Conservation (phyloP, 495 filamentous ascomycete genomes). For the Corynascus novoguineensis region DNA sequence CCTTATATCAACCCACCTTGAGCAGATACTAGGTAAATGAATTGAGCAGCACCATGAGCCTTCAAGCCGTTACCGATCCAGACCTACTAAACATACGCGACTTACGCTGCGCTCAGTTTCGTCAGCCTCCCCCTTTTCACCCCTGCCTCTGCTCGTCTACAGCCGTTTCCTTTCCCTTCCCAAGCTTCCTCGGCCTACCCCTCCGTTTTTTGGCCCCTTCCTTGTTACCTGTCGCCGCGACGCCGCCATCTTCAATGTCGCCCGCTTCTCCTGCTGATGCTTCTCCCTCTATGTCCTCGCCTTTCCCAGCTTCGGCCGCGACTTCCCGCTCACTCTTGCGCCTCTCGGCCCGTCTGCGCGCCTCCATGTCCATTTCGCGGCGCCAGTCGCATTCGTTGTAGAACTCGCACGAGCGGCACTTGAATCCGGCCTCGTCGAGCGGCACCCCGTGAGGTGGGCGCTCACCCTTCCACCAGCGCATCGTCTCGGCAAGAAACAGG, state of each 20-base stretch:
- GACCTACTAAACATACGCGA: neutral
- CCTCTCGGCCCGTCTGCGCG: slow-evolving; percentile 11
- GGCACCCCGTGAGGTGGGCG: slow-evolving; percentile 69
- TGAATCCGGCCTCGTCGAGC: slow-evolving; percentile 78
- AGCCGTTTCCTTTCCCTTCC: neutral
- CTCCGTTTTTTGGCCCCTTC: neutral
- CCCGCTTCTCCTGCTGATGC: neutral
- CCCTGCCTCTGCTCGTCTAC: neutral
- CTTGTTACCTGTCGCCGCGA: neutral
- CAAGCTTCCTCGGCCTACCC: neutral
- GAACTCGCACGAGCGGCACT: slow-evolving; percentile 64
- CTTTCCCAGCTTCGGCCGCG: neutral
- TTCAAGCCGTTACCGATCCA: neutral
- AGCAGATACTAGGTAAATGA: too few species aligned
- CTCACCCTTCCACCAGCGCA: slow-evolving; percentile 86
- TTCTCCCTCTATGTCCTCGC: neutral
- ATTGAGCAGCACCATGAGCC: too few species aligned
- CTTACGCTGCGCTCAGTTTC: neutral
- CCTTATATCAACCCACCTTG: too few species aligned
- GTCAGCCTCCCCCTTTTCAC: neutral
- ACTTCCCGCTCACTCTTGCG: neutral
- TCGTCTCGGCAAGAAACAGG: slow-evolving; percentile 58
- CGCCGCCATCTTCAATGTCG: neutral
- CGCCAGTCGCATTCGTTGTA: slow-evolving; percentile 51
- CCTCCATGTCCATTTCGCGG: slow-evolving; percentile 30